Base-by-base conservation (phyloP, 2,329 filamentous ascomycete species). In the Teratosphaeria viscida region DNA sequence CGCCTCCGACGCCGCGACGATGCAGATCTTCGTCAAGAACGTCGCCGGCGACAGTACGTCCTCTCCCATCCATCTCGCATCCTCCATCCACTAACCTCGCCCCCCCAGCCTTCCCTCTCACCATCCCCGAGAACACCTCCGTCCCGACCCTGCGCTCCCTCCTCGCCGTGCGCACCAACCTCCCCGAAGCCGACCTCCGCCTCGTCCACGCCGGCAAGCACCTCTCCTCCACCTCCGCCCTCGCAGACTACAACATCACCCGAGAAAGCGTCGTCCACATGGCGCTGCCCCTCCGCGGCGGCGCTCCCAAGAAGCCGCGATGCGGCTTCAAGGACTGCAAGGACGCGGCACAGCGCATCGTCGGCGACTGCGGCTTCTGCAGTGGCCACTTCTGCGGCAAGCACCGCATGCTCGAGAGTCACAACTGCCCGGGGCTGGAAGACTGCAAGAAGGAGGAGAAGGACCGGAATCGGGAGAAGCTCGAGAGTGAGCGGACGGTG, bases 371-470 rank as follows among this genome's bases (percentile, higher is more conserved):
- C 77, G 87, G 86, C 62, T 97, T 97, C 81, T 99, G 94, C 79
- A 81, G 87, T 59, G 91, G 92, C 54, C 89, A 95, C 74, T 97
- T 90, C 80, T 99, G 94, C 77, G 90, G 90, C 68, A 95, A 91
- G 79, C 94, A 99, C 77, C 84, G 94, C 59, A 83, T 97, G 77
- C 77, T 97, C 64, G 94, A 99, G 76, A 89, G 92, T 68, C 94
- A 99, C 78, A 90, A 90, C 78, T 99, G 94, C 79, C 85, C 84
- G 64, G 91, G 91, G 49, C 80, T 99, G 60, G 94, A 97, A 80
- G 89, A 96, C 77, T 96, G 92, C 82, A 96, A 96, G 82, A 94
- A 95, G 80, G 91, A 96, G 75, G 92, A 90, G 55, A 90, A 96
- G 76, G 90, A 95, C 74, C 86, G 91, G 66, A 99, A 99, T 74